These are phyloP conservation scores for Abortiporus biennis DNA, from an alignment of 1,284 basidiomycete species.

Conservation along the genomic window DNA sequence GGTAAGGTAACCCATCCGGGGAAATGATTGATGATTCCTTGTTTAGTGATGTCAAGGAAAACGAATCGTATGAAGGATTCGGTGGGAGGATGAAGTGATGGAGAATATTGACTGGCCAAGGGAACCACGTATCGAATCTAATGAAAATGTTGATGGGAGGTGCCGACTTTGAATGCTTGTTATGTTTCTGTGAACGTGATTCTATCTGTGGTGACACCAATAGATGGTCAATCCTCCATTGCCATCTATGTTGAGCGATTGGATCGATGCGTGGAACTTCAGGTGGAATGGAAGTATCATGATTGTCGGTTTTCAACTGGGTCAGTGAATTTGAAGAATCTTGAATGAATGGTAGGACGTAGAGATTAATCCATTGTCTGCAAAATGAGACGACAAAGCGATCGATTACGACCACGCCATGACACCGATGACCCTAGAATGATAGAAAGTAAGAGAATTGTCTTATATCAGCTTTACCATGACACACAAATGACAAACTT, in stretches of 20 bases:
- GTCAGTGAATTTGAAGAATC: constrained; percentile 1
- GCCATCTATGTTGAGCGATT: constrained; percentile 39
- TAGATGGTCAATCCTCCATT: constrained; percentile 49
- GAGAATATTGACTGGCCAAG: constrained; percentile 64
- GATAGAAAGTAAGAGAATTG: background rate
- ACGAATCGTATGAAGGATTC: constrained; percentile 31
- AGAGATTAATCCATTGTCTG: constrained; percentile 23
- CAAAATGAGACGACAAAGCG: constrained; percentile 22
- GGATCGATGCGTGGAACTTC: constrained; percentile 30
- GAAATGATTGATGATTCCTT: background rate
- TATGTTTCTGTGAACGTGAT: background rate
- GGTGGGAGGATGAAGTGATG: constrained; percentile 51
- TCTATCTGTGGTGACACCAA: constrained; percentile 5
- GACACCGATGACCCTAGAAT: constrained; percentile 19
- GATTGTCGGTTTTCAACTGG: background rate
- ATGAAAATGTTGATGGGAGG: constrained; percentile 43
- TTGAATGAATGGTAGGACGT: constrained; percentile 10
- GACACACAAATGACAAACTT: constrained; percentile 8
- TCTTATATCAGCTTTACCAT: background rate
- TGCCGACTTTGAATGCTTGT: too few relatives aligned
- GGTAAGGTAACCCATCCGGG: constrained; percentile 40
- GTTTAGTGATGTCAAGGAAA: constrained; percentile 8
- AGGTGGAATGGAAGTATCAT: constrained; percentile 6
- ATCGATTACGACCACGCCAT: constrained; percentile 31
- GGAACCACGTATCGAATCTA: constrained; percentile 53